Base-by-base conservation (phyloP, 176 grass and related monocot genomes). In the Calamus simplicifolius region DNA sequence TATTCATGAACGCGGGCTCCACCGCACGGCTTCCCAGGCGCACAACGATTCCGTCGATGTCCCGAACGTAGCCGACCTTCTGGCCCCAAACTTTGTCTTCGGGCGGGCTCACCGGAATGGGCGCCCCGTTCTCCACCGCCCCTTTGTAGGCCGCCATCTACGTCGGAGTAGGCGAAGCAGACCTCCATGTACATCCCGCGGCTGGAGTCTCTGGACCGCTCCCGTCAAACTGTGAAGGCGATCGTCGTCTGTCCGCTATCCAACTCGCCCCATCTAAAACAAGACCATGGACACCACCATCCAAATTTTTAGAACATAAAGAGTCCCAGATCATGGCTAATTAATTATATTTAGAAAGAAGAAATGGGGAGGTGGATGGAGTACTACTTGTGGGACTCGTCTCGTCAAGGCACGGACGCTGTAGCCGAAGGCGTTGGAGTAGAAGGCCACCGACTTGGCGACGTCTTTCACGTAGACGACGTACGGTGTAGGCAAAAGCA, bases 51-150 rank as follows among this genome's bases (percentile, higher is more conserved):
- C 92, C 92, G 70, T 96, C 92, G 16, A 82, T 56, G 61, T 96
- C 86, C 56, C 80, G 63, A 18, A 96, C 86, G 68, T 77, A 96
- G 0, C 92, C 92, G 27, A 80, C 84, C 86, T 80, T 96, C 73
- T 96, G 86, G 0, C 92, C 86, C 92, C 83, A 90, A 7, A 48
- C 73, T 65, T 90, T 96, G 17, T 27, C 19, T 72, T 88, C 86
- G 8, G 75, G 86, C 23, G 75, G 27, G 63, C 86, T 85, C 43
- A 90, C 80, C 6, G 83, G 71, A 56, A 63, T 19, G 2, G 91
- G n/a, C n/a, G n/a, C 86, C 14, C 91, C 86, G 14, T 48, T 58
- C 3, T 81, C 77, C 25, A 90, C 77, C 14, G 80, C 86, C 31
- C 58, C 62, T 21, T 23, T 54, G 74, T 85, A 96, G 23, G 80